Evolutionary conservation across 768 basidiomycete genomes (phyloP).

Genomic region (Lactifluus piperatus): DNA sequence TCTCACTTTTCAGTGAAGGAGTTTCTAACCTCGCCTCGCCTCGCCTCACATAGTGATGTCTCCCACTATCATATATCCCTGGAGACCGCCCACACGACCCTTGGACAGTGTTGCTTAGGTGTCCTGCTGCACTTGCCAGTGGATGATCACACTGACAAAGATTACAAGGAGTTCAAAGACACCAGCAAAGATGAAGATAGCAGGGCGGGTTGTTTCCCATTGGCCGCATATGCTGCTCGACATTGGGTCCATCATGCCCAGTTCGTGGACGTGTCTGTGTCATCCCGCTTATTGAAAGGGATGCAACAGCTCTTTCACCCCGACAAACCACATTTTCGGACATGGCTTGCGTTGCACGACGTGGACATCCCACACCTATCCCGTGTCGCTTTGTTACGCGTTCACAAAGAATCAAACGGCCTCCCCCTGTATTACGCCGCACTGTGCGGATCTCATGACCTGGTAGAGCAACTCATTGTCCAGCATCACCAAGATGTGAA

Average conservation of each 20-base stretch:
- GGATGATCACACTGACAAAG: neutral
- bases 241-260: neutral
- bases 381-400: neutral
- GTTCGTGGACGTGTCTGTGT: neutral
- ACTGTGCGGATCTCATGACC: neutral
- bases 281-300: neutral
- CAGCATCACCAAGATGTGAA: neutral
- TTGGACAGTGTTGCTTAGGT: neutral
- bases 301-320: neutral
- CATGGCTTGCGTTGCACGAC: neutral
- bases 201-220: neutral
- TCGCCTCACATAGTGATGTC: neutral
- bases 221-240: neutral
- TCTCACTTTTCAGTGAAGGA: neutral
- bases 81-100: neutral
- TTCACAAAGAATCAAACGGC: neutral
- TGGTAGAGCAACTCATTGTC: neutral
- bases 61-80: neutral
- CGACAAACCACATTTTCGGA: neutral
- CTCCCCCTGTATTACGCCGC: neutral
- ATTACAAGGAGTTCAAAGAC: neutral
- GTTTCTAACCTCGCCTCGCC: neutral
- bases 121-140: neutral
- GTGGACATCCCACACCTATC: neutral
- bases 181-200: too few relatives aligned